These are phyloP conservation scores for Coniferiporia sulphurascens DNA, from an alignment of 1,284 basidiomycete genomes.

Conservation along the genomic window DNA sequence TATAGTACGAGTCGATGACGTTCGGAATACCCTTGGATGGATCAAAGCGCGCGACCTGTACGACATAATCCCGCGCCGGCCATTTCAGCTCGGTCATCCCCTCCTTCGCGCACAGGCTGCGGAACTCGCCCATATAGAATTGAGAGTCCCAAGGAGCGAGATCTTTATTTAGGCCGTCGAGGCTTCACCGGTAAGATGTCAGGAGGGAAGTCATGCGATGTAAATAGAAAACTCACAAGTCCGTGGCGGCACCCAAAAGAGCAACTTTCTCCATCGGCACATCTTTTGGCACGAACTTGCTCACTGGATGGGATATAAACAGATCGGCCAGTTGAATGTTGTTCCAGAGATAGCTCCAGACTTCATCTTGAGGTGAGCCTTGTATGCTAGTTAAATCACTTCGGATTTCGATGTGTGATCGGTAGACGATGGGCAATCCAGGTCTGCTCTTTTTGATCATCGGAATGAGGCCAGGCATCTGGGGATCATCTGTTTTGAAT, in stretches of 20 bases:
- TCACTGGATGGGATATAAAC: constrained; percentile 89
- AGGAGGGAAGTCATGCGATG: constrained; percentile 8
- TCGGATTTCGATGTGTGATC: constrained; percentile 87
- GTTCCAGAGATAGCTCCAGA: constrained; percentile 88
- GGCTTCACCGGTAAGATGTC: constrained; percentile 38
- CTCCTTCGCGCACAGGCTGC: constrained; percentile 64
- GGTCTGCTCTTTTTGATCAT: constrained; percentile 78
- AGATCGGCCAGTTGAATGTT: constrained; percentile 82
- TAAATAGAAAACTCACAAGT: constrained; percentile 48
- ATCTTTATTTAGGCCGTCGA: constrained; percentile 86
- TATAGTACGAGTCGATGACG: constrained; percentile 77
- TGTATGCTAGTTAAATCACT: constrained; percentile 69
- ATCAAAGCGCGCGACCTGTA: constrained; percentile 86
- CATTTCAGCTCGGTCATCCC: constrained; percentile 75
- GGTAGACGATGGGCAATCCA: constrained; percentile 79
- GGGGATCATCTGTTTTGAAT: constrained; percentile 59
- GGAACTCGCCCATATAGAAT: constrained; percentile 82
- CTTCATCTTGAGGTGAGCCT: constrained; percentile 79
- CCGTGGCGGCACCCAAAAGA: constrained; percentile 73
- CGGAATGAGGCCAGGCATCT: constrained; percentile 85
- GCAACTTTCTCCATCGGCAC: constrained; percentile 68
- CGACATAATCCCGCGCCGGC: constrained; percentile 75
- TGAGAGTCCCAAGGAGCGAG: constrained; percentile 69
- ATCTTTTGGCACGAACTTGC: constrained; percentile 81
- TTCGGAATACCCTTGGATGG: constrained; percentile 71